Evolutionary conservation across 345 rosid species (phyloP).

Genomic region (Turnera subulata): DNA sequence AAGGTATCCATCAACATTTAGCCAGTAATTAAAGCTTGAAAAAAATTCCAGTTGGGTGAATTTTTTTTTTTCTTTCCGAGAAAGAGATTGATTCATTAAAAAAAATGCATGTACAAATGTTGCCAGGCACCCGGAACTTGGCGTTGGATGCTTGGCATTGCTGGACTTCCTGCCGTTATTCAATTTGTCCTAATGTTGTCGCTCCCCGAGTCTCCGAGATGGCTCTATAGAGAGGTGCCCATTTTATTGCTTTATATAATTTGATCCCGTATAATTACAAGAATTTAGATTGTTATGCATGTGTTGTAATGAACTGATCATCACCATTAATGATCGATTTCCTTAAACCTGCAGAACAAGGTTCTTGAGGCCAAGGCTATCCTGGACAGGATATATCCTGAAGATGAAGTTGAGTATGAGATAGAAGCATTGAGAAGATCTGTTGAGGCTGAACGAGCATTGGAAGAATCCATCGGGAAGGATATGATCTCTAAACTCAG

Average conservation of each 20-base stretch:
- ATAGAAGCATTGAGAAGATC: constrained; percentile 44
- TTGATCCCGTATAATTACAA: too few species aligned
- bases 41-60: too few species aligned
- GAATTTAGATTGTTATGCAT: too few species aligned
- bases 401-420: constrained; percentile 59
- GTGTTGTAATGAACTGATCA: background rate
- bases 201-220: constrained; percentile 88
- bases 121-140: constrained; percentile 66
- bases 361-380: constrained; percentile 56
- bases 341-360: constrained; percentile 43
- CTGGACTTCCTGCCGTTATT: constrained; percentile 54
- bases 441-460: constrained; percentile 52
- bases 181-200: constrained; percentile 64
- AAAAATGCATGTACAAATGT: too few species aligned
- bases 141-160: constrained; percentile 96
- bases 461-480: constrained; percentile 46
- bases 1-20: constrained; percentile 26
- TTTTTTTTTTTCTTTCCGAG: too few species aligned
- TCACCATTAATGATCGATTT: too few species aligned
- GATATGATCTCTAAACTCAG: constrained; percentile 45
- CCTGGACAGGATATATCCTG: constrained; percentile 57
- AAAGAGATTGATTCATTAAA: too few species aligned
- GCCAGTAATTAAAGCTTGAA: too few species aligned
- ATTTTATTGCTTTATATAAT: too few species aligned
- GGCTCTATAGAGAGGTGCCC: constrained; percentile 59